phyloP scores from a whole-genome alignment of 2,329 filamentous ascomycete species.

The Metarhizium anisopliae region DNA sequence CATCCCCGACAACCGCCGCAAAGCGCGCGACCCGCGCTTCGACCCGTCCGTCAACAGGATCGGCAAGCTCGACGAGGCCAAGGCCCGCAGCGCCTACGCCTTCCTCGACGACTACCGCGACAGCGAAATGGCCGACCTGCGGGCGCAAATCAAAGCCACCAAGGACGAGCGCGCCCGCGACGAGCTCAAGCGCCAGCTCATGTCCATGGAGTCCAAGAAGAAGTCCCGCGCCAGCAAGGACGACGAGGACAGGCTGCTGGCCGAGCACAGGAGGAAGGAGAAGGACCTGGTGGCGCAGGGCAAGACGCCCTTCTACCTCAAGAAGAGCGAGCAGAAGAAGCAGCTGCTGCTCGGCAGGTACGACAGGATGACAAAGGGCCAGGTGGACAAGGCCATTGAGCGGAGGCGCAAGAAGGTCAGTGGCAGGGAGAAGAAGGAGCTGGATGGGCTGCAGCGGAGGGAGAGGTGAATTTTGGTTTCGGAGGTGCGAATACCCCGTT shows the following conservation, averaged over 20 bases:
- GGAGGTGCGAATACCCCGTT: too few relatives aligned
- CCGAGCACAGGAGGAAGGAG: conserved; percentile 72
- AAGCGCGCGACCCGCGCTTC: conserved; percentile 80
- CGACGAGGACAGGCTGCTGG: conserved; percentile 58
- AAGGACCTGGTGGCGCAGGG: conserved; percentile 78
- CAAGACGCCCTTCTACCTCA: conserved; percentile 89
- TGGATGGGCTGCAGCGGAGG: conserved; percentile 34
- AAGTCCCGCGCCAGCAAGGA: conserved; percentile 64
- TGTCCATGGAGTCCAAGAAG: conserved; percentile 70
- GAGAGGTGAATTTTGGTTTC: not conserved
- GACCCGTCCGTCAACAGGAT: conserved; percentile 44
- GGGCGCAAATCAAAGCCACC: conserved; percentile 52
- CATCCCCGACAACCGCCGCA: conserved; percentile 45
- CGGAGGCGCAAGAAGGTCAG: conserved; percentile 83
- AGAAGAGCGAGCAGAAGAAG: conserved; percentile 88
- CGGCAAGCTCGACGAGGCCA: conserved; percentile 44
- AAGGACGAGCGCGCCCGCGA: conserved; percentile 60
- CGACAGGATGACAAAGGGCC: conserved; percentile 72
- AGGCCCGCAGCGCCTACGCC: conserved; percentile 64
- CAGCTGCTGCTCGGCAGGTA: conserved; percentile 70
- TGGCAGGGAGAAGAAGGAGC: conserved; percentile 71
- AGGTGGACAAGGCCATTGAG: conserved; percentile 79
- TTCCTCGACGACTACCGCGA: conserved; percentile 84
- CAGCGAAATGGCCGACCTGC: conserved; percentile 71
- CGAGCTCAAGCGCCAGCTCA: conserved; percentile 60